phyloP scores from a whole-genome alignment of 2,329 filamentous ascomycete species.

The Botrytis sinoallii region DNA sequence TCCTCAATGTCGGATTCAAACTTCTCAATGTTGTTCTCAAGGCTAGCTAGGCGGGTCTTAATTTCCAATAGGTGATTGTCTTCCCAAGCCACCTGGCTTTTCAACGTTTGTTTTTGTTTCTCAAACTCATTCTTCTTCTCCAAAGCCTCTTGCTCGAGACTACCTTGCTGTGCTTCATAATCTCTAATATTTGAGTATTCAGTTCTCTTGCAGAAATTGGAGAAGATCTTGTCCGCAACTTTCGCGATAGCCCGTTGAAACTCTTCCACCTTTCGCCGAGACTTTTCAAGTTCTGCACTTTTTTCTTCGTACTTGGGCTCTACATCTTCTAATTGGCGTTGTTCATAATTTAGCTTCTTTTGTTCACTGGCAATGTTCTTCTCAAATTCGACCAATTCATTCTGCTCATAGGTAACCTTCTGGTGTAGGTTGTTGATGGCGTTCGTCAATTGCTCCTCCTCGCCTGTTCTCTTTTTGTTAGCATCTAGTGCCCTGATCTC shows the following conservation, averaged over 20 bases:
- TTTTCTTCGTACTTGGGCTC: conserved; percentile 77
- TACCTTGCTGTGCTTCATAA: conserved; percentile 91
- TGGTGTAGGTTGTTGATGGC: conserved; percentile 79
- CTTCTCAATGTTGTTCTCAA: conserved; percentile 64
- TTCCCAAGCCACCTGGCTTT: conserved; percentile 59
- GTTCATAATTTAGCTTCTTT: conserved; percentile 72
- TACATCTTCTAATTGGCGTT: conserved; percentile 70
- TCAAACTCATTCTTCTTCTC: conserved; percentile 85
- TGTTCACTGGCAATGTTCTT: conserved; percentile 83
- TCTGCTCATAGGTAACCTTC: conserved; percentile 65
- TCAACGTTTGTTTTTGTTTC: conserved; percentile 74
- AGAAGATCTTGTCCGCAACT: conserved; percentile 87
- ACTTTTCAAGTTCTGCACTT: conserved; percentile 61
- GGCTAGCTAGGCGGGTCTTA: conserved; percentile 62
- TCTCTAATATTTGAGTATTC: conserved; percentile 87
- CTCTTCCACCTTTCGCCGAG: conserved; percentile 53
- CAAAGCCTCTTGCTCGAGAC: conserved; percentile 82
- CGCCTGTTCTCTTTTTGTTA: conserved; percentile 67
- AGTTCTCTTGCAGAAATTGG: conserved; percentile 77
- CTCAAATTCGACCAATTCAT: conserved; percentile 74
- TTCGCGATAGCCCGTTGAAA: conserved; percentile 65
- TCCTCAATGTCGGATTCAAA: conserved; percentile 67
- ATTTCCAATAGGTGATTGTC: conserved; percentile 53
- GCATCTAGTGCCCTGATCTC: conserved; percentile 80
- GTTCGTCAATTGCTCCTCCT: conserved; percentile 77